Evolutionary conservation across 2,329 filamentous ascomycete species (phyloP), one percentile per base, ranked within the genome.

Genomic region (Sporothrix globosa): DNA sequence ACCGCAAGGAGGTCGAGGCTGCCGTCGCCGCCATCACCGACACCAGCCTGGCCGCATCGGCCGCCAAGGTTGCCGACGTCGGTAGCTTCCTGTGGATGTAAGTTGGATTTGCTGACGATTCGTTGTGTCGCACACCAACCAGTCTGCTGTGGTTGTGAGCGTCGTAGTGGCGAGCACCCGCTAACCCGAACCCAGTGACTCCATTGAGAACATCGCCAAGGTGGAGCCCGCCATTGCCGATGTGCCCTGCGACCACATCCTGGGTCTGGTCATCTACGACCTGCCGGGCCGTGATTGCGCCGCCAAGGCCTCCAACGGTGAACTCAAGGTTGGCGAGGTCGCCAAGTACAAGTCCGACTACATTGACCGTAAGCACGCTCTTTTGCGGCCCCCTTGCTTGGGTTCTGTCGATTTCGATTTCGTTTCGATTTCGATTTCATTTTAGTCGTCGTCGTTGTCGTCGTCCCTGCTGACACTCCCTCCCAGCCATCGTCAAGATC

Each of bases 241-340:
- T 63, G 77, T 79, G 4, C 78, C 80, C 34, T 81, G 80, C 77
- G 71, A 76, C 65, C 68, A 81, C 73, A 81, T 82, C 74, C 76
- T 81, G 67, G 80, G 80, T 70, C 75, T 89, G 68, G 87, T 90
- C 69, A 85, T 90, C 69, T 90, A 90, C 77, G 85, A 90, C 76
- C 79, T 90, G 14, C 88, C 88, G 58, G 87, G 88, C 74, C 85
- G 87, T 76, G 88, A 90, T 76, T 90, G 88, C 75, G 84, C 87
- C 17, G 88, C 88, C 66, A 81, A 86, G 74, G 87, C 87, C 17
- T 89, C 87, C 73, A 89, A 89, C 75, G 87, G 88, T 72, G 87
- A 90, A 77, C 84, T 87, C 60, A 79, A 81, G 24, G 85, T 88
- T 70, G 86, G 84, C 71, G 78, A 88, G 70, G 78, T 84, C 67